Percentiles rank a stretch among this genome's conserved stretches.
Conservation (phyloP, 148 eudicot species). For the Chenopodium formosanum region DNA sequence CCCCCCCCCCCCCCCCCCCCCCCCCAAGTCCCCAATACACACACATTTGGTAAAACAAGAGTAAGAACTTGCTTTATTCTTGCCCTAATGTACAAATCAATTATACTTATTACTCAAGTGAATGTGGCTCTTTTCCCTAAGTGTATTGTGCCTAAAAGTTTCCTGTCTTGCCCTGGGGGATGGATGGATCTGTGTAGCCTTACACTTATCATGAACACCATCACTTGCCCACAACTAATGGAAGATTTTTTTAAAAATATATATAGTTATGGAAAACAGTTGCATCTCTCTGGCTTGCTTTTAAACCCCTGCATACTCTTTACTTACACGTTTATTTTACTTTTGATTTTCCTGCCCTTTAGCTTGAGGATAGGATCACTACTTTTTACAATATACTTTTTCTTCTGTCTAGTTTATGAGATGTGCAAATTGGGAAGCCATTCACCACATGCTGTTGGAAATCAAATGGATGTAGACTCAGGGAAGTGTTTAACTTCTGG, state of each 20-base stretch:
- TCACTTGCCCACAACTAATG: not conserved
- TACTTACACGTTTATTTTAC: not conserved
- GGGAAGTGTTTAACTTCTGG: constrained; percentile 83
- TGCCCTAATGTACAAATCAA: too few species aligned
- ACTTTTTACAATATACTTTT: not conserved
- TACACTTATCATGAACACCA: not conserved
- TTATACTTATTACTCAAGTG: too few species aligned
- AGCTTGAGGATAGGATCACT: not conserved
- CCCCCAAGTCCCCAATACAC: too few species aligned
- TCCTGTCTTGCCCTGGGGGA: not conserved
- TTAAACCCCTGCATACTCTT: not conserved
- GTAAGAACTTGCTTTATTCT: too few species aligned
- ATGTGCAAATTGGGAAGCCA: constrained; percentile 93
- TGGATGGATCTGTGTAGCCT: not conserved
- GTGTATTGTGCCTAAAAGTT: too few species aligned
- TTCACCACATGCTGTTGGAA: constrained; percentile 69
- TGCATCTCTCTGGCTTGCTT: not conserved
- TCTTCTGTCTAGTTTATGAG: constrained; percentile 67
- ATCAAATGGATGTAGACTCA: constrained; percentile 73
- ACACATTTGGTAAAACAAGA: too few species aligned
- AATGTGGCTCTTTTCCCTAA: too few species aligned
- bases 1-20: too few species aligned
- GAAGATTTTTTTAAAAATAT: not conserved
- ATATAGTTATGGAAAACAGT: not conserved
- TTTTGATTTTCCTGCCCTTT: not conserved